phyloP scores from a whole-genome alignment of 2,329 filamentous ascomycete genomes.

The Pseudogymnoascus sp. region DNA sequence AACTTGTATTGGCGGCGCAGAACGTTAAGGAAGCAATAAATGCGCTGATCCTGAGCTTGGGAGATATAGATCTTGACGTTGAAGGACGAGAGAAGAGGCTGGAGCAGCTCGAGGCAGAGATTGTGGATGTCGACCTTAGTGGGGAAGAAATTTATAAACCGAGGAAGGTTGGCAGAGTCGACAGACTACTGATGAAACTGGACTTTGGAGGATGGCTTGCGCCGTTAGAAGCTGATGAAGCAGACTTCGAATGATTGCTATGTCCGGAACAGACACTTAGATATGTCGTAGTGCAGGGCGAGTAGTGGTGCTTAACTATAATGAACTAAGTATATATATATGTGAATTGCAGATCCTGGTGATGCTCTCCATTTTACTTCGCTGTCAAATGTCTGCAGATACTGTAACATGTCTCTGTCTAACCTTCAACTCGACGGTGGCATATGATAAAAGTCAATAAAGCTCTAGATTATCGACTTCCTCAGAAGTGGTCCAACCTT shows the following conservation, averaged over 20 bases:
- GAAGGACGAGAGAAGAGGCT: constrained; percentile 1
- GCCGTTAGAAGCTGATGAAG: not conserved
- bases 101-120: constrained; percentile 18
- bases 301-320: not conserved
- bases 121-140: constrained; percentile 26
- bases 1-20: constrained; percentile 54
- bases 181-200: constrained; percentile 83
- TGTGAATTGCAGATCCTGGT: too few relatives aligned
- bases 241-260: not conserved
- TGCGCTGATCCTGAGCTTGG: constrained; percentile 45
- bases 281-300: not conserved
- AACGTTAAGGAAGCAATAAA: constrained; percentile 61
- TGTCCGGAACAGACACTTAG: not conserved
- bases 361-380: not conserved
- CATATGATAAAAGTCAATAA: not conserved
- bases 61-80: constrained; percentile 41
- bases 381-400: not conserved
- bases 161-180: constrained; percentile 67
- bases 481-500: constrained; percentile 61
- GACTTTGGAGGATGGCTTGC: constrained; percentile 41
- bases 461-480: constrained; percentile 35
- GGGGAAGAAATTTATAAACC: constrained; percentile 55
- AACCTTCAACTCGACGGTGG: not conserved
- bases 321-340: not conserved
- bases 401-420: not conserved